Evolutionary conservation across 169 alveolate genomes (phyloP).

Genomic region (Besnoitia besnoiti): DNA sequence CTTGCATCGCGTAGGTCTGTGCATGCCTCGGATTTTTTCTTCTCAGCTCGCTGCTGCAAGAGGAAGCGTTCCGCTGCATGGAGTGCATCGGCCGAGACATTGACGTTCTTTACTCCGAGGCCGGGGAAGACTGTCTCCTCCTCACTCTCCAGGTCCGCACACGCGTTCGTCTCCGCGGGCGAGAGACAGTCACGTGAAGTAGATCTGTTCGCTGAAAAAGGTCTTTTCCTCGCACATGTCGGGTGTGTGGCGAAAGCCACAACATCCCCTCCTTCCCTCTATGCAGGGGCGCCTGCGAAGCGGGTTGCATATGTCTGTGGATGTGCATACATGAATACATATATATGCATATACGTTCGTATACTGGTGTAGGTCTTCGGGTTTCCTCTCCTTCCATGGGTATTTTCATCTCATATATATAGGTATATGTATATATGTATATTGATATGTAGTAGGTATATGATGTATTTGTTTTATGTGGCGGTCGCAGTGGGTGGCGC

Average conservation of each 20-base stretch:
- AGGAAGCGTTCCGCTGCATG: slow-evolving; percentile 62
- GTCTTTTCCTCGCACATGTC: too few species aligned
- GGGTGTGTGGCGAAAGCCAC: too few species aligned
- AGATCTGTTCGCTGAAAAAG: too few species aligned
- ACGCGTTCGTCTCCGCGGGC: too few species aligned
- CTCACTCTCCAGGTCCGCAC: slow-evolving; percentile 49
- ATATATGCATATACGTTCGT: not conserved
- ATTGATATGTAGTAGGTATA: not conserved
- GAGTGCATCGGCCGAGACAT: not conserved
- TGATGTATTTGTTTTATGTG: not conserved
- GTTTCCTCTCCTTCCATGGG: not conserved
- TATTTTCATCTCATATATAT: not conserved
- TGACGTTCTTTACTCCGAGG: slow-evolving; percentile 25
- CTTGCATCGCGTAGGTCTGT: too few species aligned
- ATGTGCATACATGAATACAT: too few species aligned
- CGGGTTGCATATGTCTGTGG: too few species aligned
- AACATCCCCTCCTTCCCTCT: too few species aligned
- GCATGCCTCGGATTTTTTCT: not conserved
- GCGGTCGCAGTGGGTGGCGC: not conserved
- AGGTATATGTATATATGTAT: not conserved
- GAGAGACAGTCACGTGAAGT: too few species aligned
- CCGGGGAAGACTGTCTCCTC: slow-evolving; percentile 42
- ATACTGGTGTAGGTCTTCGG: not conserved
- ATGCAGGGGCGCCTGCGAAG: too few species aligned
- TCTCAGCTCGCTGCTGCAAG: slow-evolving; percentile 58